Base-by-base conservation (phyloP, 768 basidiomycete species). In the Auricularia auricula-judae region DNA sequence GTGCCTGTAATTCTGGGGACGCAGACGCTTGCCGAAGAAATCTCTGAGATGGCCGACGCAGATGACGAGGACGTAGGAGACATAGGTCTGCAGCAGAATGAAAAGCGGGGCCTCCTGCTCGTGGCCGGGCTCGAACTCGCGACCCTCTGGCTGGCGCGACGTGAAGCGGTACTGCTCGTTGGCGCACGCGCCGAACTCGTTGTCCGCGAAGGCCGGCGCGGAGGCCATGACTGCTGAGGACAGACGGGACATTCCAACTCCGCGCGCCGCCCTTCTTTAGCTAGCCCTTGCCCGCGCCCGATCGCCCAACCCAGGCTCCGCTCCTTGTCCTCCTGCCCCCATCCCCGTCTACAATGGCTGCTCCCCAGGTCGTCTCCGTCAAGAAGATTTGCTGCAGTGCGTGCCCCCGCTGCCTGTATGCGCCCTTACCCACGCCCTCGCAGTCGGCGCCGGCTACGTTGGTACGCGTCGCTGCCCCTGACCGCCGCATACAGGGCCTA, bases 41-140 rank as follows among this genome's bases (percentile, higher is more conserved):
- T 99, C 97, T 63, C 96, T 86, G 58, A 95, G 77, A 72, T 98
- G 97, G 21, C 97, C 97, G 59, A 99, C 76, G 68, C 85, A 81
- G 68, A 98, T 96, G 64, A 98, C 85, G 66, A 98, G 81, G 69
- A 98, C 83, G 77, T 96, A 98, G 78, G 89, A 88, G 75, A 96
- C 81, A 73, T 98, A 98, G 4, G 94, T 96, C 8, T 90, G 86
- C 66, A 98, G 75, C 53, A 98, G 82, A 71, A 97, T 87, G 75
- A 93, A 94, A 73, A 97, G 93, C 0, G 92, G 90, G 3, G 96
- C 96, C 71, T 95, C 92, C 68, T 88, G 84, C 66, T 91, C 87
- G 64, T 82, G 63, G 78, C 72, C 63, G 78, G 76, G 65, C 89
- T 72, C 1, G 82, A 76, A 5, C 77, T 73, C 5, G 68, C 69